These are phyloP conservation scores for Phialophora macrospora DNA, from an alignment of 2,329 filamentous ascomycete species.

Conservation along the genomic window DNA sequence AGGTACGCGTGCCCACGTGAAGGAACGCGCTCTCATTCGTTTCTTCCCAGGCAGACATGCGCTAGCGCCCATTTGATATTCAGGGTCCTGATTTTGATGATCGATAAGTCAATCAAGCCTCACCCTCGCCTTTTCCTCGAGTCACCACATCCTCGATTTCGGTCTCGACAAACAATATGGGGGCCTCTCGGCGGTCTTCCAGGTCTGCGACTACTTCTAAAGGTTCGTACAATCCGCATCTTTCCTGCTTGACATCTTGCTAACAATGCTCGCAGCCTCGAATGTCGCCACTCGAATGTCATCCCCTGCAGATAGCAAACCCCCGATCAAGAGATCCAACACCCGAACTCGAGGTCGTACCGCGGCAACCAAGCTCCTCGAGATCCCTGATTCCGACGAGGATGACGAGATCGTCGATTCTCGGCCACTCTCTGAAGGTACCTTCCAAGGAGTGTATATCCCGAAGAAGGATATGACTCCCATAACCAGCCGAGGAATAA, in stretches of 20 bases:
- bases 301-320: conserved; percentile 23
- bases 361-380: conserved; percentile 19
- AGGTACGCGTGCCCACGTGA: not conserved
- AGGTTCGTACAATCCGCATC: conserved; percentile 5
- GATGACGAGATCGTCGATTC: conserved; percentile 27
- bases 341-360: conserved; percentile 15
- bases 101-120: conserved; percentile 12
- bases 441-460: conserved; percentile 34
- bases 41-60: not conserved
- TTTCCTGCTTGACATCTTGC: not conserved
- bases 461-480: conserved; percentile 16
- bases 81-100: not conserved
- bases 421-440: conserved; percentile 19
- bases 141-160: conserved; percentile 7
- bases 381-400: conserved; percentile 38
- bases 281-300: conserved; percentile 33
- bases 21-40: not conserved
- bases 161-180: conserved; percentile 31
- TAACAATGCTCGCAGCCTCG: conserved; percentile 18
- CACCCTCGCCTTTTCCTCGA: conserved; percentile 9
- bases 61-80: not conserved
- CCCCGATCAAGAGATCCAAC: conserved; percentile 21
- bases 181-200: conserved; percentile 25
- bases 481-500: conserved; percentile 6
- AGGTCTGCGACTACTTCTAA: conserved; percentile 24